Percentiles rank a stretch among this genome's conserved stretches.
These are phyloP conservation scores for Paspalum vaginatum DNA, from an alignment of 176 grass and related monocot species.

Conservation along the genomic window DNA sequence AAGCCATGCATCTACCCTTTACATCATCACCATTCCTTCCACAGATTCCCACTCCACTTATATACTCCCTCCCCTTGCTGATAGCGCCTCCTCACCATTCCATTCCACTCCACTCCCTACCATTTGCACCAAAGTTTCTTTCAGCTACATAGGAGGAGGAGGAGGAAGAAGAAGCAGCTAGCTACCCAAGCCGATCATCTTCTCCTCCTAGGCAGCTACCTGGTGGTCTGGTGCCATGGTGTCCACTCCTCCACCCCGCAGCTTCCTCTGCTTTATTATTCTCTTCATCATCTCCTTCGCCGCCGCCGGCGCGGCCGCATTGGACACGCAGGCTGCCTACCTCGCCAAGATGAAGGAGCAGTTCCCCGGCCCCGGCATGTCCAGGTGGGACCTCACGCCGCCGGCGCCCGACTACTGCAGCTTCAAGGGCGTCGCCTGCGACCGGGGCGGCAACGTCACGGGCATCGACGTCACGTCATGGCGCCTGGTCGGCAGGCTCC, in stretches of 20 bases:
- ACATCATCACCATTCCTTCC: conserved; percentile 34
- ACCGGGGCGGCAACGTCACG: conserved; percentile 39
- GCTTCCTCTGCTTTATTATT: conserved; percentile 6
- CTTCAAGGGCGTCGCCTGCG: conserved; percentile 60
- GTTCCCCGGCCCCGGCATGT: conserved; percentile 66
- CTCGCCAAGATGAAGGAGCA: conserved; percentile 71
- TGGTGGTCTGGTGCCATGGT: conserved; percentile 36
- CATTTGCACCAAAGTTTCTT: neutral
- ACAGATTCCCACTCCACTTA: conserved; percentile 52
- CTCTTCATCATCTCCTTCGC: neutral
- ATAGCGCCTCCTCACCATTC: conserved; percentile 33
- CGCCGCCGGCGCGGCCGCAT: neutral
- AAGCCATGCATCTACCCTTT: conserved; percentile 52
- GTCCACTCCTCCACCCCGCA: neutral
- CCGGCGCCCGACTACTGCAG: conserved; percentile 48
- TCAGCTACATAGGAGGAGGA: neutral
- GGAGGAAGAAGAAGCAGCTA: too few relatives aligned
- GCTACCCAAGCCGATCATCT: too few relatives aligned
- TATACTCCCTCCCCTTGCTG: conserved; percentile 41
- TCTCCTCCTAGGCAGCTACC: too few relatives aligned
- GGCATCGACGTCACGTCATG: conserved; percentile 76
- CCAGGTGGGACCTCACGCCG: conserved; percentile 63
- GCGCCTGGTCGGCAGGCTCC: conserved; percentile 61
- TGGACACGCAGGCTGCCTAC: conserved; percentile 59
- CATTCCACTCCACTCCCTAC: neutral